Base-by-base conservation (phyloP, 1,139 yeast species). In the Pichia sp. region DNA sequence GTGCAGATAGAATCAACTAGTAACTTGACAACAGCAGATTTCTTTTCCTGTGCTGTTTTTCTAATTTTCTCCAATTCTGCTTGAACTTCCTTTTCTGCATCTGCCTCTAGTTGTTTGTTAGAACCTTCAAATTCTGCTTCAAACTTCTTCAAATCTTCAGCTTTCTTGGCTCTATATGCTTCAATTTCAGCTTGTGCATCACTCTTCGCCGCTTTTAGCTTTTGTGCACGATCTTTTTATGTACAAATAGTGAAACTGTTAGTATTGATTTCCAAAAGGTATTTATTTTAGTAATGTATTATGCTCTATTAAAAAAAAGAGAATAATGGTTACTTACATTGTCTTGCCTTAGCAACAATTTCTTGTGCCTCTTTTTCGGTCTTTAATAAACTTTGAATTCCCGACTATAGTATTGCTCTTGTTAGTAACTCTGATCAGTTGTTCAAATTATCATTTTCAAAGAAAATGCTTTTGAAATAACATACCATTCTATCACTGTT, bases 341-440 rank as follows among this genome's bases (percentile, higher is more conserved):
- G 71, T 69, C 95, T 84, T 28, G 98, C 96, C 60, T 82, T 83
- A 54, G 88, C 77, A 51, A 91, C 97, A 52, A 89, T 84, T 57
- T 82, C 93, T 53, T 94, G 96, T 19, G 98, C 98, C 58, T 86
- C 93, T 67, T 84, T 86, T 69, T 91, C 98, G 44, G 97, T 95
- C 46, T 62, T 61, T 35, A 63, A 52, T 41, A 63, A 57, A 40
- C 66, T 62, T 55, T 63, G 66, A 44, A 63, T 62, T 48, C 66
- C 67, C 31, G 64, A 59, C 62, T 58, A 35, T 10, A 36, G 5
- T 14, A 9, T n/a, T 4, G 9, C 9, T 26, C 18, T 26, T 26
- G 30, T 26, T 26, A 26, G 30, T 26, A 26, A 9, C 15, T 14
- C 6, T 26, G 10, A 17, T 26, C 15, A 22, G 10, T 22, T 22